These are phyloP conservation scores for Nicotiana rustica DNA, from an alignment of 305 asterid species.

Conservation along the genomic window DNA sequence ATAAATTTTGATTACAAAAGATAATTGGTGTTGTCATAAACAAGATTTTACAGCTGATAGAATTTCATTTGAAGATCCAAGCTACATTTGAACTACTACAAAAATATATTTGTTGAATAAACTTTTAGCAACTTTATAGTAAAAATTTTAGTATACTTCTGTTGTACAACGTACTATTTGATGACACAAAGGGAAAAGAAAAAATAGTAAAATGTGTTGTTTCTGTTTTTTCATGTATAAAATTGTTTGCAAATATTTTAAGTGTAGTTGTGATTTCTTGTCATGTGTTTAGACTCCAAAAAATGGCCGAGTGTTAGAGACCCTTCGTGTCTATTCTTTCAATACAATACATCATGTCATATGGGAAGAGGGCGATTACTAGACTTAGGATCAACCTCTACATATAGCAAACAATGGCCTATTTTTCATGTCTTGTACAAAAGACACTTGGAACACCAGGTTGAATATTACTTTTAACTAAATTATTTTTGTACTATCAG, in stretches of 20 bases:
- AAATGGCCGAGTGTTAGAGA: neutral
- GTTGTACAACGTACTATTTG: neutral
- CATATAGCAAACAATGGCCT: neutral
- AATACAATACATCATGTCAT: neutral
- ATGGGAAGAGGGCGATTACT: neutral
- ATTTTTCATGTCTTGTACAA: neutral
- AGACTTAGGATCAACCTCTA: slow-evolving; percentile 22
- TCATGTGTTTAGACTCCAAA: slow-evolving; percentile 26
- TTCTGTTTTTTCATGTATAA: neutral
- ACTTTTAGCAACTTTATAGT: neutral
- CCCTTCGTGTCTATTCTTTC: slow-evolving; percentile 2
- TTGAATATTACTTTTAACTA: neutral
- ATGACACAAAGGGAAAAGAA: neutral
- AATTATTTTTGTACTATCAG: too few relatives aligned
- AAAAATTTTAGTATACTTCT: too few relatives aligned
- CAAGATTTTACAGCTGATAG: too few relatives aligned
- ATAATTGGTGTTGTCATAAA: too few relatives aligned
- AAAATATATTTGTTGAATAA: too few relatives aligned
- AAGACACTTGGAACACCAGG: neutral
- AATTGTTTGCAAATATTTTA: neutral
- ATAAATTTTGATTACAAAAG: too few relatives aligned
- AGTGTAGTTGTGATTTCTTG: neutral
- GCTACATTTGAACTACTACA: too few relatives aligned
- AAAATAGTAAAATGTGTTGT: neutral
- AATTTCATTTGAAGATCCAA: too few relatives aligned